phyloP scores from a whole-genome alignment of 768 basidiomycete genomes.

The Candolleomyces efflorescens region DNA sequence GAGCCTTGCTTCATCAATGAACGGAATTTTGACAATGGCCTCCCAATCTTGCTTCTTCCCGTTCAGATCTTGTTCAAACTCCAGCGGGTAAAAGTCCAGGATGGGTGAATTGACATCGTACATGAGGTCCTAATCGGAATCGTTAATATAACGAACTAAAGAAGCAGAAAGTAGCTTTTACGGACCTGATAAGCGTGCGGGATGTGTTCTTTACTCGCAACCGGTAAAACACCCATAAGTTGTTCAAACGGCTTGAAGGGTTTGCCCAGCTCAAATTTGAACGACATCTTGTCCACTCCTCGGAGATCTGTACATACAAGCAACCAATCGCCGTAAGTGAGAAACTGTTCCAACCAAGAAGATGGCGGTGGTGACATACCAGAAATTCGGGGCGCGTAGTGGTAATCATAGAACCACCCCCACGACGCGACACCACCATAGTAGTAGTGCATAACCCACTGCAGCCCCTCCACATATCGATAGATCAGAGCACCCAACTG shows the following conservation, averaged over 20 bases:
- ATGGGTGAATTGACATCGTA: slow-evolving; percentile 79
- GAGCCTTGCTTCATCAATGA: slow-evolving; percentile 81
- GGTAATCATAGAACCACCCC: slow-evolving; percentile 99
- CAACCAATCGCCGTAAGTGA: slow-evolving; percentile 3
- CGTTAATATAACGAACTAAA: not conserved
- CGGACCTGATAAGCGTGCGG: slow-evolving; percentile 81
- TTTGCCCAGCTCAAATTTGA: slow-evolving; percentile 79
- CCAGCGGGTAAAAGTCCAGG: slow-evolving; percentile 87
- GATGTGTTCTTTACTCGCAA: slow-evolving; percentile 84
- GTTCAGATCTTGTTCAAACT: slow-evolving; percentile 92
- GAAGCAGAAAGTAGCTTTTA: not conserved
- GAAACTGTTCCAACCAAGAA: not conserved
- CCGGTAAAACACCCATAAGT: slow-evolving; percentile 95
- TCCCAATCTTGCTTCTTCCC: slow-evolving; percentile 99
- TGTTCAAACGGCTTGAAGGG: slow-evolving; percentile 96
- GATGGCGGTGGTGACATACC: slow-evolving; percentile 51
- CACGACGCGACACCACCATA: slow-evolving; percentile 96
- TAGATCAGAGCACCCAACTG: slow-evolving; percentile 68
- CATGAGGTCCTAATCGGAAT: slow-evolving; percentile 77
- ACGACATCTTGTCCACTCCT: slow-evolving; percentile 79
- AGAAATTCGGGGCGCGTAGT: slow-evolving; percentile 95
- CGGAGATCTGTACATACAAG: slow-evolving; percentile 36
- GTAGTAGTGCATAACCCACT: slow-evolving; percentile 99
- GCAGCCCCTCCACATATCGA: slow-evolving; percentile 88
- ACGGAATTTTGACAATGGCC: slow-evolving; percentile 97